phyloP scores from a whole-genome alignment of 1,284 basidiomycete species.

The Dichomitus squalens region DNA sequence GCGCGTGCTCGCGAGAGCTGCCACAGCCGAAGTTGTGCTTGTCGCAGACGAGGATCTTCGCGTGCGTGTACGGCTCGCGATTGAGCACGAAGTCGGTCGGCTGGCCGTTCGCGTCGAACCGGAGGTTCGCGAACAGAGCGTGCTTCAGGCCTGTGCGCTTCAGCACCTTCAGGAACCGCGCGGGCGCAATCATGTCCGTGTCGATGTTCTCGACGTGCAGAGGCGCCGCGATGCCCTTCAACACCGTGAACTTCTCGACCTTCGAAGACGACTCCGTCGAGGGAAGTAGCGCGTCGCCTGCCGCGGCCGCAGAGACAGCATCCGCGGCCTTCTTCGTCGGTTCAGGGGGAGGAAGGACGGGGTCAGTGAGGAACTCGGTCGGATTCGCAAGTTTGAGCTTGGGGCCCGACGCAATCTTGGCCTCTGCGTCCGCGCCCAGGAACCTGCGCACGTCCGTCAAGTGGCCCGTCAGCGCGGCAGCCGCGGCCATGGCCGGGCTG shows the following conservation, averaged over 20 bases:
- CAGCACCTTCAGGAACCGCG: conserved; percentile 94
- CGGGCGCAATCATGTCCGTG: conserved; percentile 97
- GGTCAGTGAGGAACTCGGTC: conserved; percentile 78
- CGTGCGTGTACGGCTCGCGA: conserved; percentile 77
- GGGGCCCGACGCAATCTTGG: conserved; percentile 46
- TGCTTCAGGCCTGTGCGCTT: conserved; percentile 92
- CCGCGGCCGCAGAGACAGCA: conserved; percentile 28
- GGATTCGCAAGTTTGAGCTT: conserved; percentile 72
- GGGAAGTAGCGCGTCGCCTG: conserved; percentile 43
- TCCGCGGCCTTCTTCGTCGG: conserved; percentile 45
- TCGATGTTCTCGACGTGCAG: conserved; percentile 92
- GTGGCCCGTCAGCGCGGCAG: conserved; percentile 88
- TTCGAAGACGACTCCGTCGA: conserved; percentile 58
- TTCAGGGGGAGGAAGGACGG: conserved; percentile 67
- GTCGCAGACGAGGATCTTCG: conserved; percentile 87
- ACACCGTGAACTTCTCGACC: conserved; percentile 76
- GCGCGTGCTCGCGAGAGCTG: conserved; percentile 92
- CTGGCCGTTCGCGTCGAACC: conserved; percentile 78
- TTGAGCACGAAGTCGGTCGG: conserved; percentile 92
- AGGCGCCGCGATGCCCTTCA: conserved; percentile 89
- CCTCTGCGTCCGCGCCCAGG: conserved; percentile 53
- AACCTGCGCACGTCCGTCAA: conserved; percentile 90
- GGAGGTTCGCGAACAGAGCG: conserved; percentile 85
- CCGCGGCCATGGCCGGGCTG: conserved; percentile 95
- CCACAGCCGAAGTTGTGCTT: conserved; percentile 96